These are phyloP conservation scores for Sanguinoderma infundibulare DNA, from an alignment of 1,284 basidiomycete species.

Conservation along the genomic window DNA sequence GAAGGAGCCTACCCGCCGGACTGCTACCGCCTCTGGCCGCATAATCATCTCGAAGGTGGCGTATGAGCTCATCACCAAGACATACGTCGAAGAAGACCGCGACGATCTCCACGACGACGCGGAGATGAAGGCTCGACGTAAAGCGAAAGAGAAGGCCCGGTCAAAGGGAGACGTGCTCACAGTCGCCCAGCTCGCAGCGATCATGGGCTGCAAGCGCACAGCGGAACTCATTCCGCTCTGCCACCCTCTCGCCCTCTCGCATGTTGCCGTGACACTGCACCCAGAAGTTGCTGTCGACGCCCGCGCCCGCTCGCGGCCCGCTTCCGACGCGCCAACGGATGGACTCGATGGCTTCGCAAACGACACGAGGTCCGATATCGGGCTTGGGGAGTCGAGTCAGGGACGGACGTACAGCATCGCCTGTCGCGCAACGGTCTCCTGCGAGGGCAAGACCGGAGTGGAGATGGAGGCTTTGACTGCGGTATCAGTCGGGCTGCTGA, in stretches of 20 bases:
- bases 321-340: constrained; percentile 15
- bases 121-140: constrained; percentile 24
- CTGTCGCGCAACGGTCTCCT: constrained; percentile 71
- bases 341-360: constrained; percentile 4
- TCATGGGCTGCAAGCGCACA: constrained; percentile 87
- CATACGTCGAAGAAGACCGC: background rate
- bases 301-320: constrained; percentile 13
- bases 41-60: constrained; percentile 73
- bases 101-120: constrained; percentile 33
- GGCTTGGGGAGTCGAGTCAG: constrained; percentile 11
- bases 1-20: constrained; percentile 69
- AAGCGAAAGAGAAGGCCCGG: constrained; percentile 52
- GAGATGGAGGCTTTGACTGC: constrained; percentile 95
- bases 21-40: constrained; percentile 78
- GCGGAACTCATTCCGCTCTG: constrained; percentile 85
- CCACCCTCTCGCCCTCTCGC: constrained; percentile 76
- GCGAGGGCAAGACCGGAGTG: constrained; percentile 84
- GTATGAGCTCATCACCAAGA: constrained; percentile 61
- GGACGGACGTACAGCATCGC: constrained; percentile 52
- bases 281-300: constrained; percentile 40
- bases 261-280: constrained; percentile 66
- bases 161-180: constrained; percentile 80
- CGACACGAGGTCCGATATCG: constrained; percentile 28
- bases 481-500: constrained; percentile 78
- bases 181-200: constrained; percentile 82